Evolutionary conservation across 2,329 filamentous ascomycete genomes (phyloP), one percentile per base, ranked within the genome.

Genomic region (Boeremia lycopersici): DNA sequence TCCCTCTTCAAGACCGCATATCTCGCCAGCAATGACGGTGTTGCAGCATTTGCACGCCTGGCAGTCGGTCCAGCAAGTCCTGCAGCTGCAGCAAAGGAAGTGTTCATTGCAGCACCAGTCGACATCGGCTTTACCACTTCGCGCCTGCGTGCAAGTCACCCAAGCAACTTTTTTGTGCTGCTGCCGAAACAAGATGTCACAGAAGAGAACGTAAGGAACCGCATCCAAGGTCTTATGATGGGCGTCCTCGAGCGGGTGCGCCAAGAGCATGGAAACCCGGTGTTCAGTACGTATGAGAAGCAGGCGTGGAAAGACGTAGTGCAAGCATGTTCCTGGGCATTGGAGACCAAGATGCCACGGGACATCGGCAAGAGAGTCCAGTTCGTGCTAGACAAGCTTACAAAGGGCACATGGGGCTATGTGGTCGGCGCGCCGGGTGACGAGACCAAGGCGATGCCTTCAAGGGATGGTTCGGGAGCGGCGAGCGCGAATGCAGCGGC

Each of bases 221-320:
- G 61, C 11, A 60, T 71, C 2, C 70, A 71, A 15, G 70, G 69
- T 12, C 59, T 64, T 1, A 69, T 74, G 65, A 70, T 70, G 64
- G 69, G 58, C 4, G 69, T 72, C 3, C 58, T 74, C 2, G 64
- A 69, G 47, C 57, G 63, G 7, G 55, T 72, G 10, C 53, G 63
- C 6, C 54, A 61, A 26, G 61, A 65, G 29, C 65, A 68, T 31
- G 68, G 61, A 1, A 66, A 53, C 11, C 65, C 65, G 5, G 33
- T 34, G 6, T 39, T 71, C 8, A 31, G 52, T 4, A 52, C 59
- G 1, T 47, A 44, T 28, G 64, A 68, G 25, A 59, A 48, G 6
- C 56, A 50, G 4, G 61, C 64, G 62, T 73, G 69, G 70, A 53
- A 56, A 4, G 64, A 61, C 4, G 65, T 70, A 0, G 51, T 51